phyloP scores from a whole-genome alignment of 257 asterid species.

The Scutellaria galericulata region DNA sequence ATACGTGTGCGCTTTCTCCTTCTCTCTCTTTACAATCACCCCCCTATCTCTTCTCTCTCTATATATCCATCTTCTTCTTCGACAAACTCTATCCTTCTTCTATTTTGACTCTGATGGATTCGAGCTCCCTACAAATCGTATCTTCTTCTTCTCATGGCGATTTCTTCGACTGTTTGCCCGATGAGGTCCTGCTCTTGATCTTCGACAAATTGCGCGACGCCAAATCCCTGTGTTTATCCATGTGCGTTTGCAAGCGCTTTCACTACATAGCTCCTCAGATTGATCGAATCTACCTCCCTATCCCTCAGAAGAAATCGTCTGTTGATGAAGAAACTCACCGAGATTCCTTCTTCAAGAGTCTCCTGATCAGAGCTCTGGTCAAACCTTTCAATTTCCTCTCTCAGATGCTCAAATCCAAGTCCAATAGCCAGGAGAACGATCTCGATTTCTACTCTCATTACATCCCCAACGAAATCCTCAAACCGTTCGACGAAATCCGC shows the following conservation, averaged over 20 bases:
- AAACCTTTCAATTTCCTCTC: slow-evolving; percentile 51
- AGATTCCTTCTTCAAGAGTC: slow-evolving; percentile 40
- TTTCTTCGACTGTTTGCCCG: slow-evolving; percentile 67
- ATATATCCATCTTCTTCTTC: neutral
- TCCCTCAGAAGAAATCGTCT: slow-evolving; percentile 38
- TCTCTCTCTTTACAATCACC: slow-evolving; percentile 23
- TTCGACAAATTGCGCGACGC: slow-evolving; percentile 66
- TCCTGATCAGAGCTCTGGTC: slow-evolving; percentile 34
- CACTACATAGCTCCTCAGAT: slow-evolving; percentile 50
- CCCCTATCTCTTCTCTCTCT: slow-evolving; percentile 29
- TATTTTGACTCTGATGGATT: neutral
- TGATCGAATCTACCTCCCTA: slow-evolving; percentile 44
- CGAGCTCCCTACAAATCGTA: slow-evolving; percentile 10
- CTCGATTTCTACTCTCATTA: slow-evolving; percentile 40
- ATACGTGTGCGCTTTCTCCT: neutral
- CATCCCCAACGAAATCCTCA: slow-evolving; percentile 45
- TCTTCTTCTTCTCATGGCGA: slow-evolving; percentile 27
- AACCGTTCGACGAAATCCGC: slow-evolving; percentile 52
- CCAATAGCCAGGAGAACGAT: slow-evolving; percentile 42
- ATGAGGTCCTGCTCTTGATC: slow-evolving; percentile 51
- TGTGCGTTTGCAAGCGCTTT: slow-evolving; percentile 65
- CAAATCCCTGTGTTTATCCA: slow-evolving; percentile 56
- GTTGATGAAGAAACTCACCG: slow-evolving; percentile 15
- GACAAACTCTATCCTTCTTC: neutral
- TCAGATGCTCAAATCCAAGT: slow-evolving; percentile 42